A percentile compares a stretch with the other conserved stretches of the same genome.
phyloP scores from a whole-genome alignment of 176 grass and related monocot genomes.

The Raddia distichophylla region DNA sequence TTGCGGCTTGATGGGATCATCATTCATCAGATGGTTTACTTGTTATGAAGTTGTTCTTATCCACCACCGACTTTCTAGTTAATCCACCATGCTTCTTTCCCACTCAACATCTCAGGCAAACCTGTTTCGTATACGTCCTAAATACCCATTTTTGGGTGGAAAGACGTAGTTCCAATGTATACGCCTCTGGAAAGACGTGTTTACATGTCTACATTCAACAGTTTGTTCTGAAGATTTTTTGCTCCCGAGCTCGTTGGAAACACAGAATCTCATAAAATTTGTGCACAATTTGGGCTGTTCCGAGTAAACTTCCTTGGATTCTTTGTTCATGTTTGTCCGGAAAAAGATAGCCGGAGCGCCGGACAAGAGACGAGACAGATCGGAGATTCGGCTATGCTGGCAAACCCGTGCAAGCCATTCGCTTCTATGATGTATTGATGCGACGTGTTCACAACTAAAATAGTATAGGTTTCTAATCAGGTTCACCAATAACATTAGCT shows the following conservation, averaged over 20 bases:
- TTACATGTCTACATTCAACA: too few species aligned
- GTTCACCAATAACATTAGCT: neutral
- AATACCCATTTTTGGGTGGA: too few species aligned
- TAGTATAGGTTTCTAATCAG: slow-evolving; percentile 5
- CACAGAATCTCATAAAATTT: neutral
- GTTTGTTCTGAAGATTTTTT: too few species aligned
- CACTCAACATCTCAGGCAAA: neutral
- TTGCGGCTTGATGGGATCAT: neutral
- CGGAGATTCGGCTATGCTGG: neutral
- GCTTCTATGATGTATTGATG: neutral
- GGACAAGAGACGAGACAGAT: slow-evolving; percentile 21
- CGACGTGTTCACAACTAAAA: neutral
- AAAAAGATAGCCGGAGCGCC: neutral
- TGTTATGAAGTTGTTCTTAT: neutral
- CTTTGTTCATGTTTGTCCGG: too few species aligned
- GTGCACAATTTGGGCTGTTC: too few species aligned
- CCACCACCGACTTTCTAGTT: neutral
- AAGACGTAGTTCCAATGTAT: too few species aligned
- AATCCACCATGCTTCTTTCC: neutral
- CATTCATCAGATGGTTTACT: slow-evolving; percentile 3
- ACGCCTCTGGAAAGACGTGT: too few species aligned
- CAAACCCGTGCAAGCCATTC: slow-evolving; percentile 8
- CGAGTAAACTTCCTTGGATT: too few species aligned
- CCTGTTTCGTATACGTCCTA: too few species aligned
- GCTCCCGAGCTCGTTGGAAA: neutral